Evolutionary conservation across 805 yeast species (phyloP), one percentile per base, ranked within the genome.

Genomic region (Kazachstania psychrophila): DNA sequence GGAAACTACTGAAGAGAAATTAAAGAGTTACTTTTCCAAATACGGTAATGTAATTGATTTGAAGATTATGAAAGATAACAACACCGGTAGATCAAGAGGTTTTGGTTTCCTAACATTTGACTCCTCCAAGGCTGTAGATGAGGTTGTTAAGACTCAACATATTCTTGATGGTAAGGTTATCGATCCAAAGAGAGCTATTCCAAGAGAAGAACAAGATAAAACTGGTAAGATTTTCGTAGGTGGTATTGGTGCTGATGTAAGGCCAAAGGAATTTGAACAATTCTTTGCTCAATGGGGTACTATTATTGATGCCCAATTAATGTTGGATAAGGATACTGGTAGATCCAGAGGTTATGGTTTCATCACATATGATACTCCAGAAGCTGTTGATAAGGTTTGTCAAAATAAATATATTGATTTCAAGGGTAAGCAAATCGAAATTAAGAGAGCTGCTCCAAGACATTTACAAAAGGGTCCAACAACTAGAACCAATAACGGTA

Each of bases 191-290:
- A 75, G 97, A 52, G 96, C 98, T 18, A 89, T 89, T 52, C 96
- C 97, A 24, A 81, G 85, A 59, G 96, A 89, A 57, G 96, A 89
- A 60, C 98, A 89, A 62, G 96, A 88, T 57, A 84, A 83, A 58
- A 86, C 95, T 13, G 95, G 96, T 49, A 89, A 89, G 65, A 88
- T 89, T 47, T 89, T 89, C 55, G 96, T 89, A 28, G 98, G 98
- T 47, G 98, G 98, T 48, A 82, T 89, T 42, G 88, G 94, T 37
- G 84, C 94, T 15, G 89, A 85, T 55, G 95, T 88, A 36, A 86
- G 87, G 44, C 96, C 94, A 49, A 74, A 74, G 46, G 96, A 88
- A 46, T 92, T 89, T 61, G 80, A 79, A 58, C 78, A 73, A 34
- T 87, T 83, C 60, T 89, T 89, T 55, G 74, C 83, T 38, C 80